Conservation (phyloP, 805 yeast species). For the Schizosaccharomyces cryophilus region DNA sequence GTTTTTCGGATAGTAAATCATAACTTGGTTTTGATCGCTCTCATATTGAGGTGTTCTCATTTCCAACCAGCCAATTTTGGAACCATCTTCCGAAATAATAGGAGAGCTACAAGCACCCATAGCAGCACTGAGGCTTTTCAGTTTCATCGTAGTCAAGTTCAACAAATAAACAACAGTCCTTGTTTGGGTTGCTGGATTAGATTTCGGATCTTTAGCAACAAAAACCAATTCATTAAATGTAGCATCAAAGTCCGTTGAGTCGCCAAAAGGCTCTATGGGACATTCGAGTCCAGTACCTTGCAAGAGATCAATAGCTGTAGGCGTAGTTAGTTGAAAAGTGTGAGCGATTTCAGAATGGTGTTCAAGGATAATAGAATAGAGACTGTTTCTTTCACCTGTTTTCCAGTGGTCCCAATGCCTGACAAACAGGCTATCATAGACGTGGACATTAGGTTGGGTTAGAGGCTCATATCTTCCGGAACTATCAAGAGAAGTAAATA, state of each 20-base stretch:
- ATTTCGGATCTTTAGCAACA: slow-evolving; percentile 10
- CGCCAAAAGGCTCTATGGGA: neutral
- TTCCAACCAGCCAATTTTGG: slow-evolving; percentile 8
- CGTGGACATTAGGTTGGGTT: neutral
- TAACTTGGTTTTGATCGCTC: slow-evolving; percentile 9
- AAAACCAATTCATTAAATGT: slow-evolving; percentile 7
- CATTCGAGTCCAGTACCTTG: neutral
- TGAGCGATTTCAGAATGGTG: neutral
- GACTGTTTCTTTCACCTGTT: slow-evolving; percentile 6
- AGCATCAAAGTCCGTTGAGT: slow-evolving; percentile 7
- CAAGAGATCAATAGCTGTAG: neutral
- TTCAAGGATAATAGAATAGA: slow-evolving; percentile 8
- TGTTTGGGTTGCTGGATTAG: slow-evolving; percentile 10
- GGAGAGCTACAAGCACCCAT: slow-evolving; percentile 11
- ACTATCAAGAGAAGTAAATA: neutral
- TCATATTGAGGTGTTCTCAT: slow-evolving; percentile 10
- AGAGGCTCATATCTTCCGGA: neutral
- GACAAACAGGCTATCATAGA: slow-evolving; percentile 8
- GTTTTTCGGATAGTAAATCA: slow-evolving; percentile 6
- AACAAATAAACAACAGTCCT: slow-evolving; percentile 10
- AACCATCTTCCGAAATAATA: slow-evolving; percentile 10
- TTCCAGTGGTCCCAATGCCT: slow-evolving; percentile 12
- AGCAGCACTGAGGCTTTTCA: slow-evolving; percentile 4
- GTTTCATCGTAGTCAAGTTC: slow-evolving; percentile 5
- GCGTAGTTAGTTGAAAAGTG: neutral